Evolutionary conservation across 352 stramenopile species (phyloP).

Genomic region (Pythium apleroticum): DNA sequence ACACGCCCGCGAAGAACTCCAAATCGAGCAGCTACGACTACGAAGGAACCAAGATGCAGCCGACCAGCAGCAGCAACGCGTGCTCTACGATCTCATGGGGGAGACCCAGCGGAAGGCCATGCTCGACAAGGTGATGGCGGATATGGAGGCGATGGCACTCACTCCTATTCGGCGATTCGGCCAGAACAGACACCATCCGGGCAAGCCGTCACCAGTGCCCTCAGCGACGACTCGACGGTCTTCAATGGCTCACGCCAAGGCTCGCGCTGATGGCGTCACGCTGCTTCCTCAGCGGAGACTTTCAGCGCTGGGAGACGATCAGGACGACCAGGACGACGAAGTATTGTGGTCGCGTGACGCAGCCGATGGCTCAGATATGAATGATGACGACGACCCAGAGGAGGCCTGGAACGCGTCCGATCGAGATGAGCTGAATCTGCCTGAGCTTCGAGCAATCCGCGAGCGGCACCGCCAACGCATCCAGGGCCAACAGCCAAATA

Average conservation of each 20-base stretch:
- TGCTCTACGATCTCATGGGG: constrained; percentile 53
- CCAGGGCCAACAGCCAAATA: neutral
- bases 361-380: constrained; percentile 21
- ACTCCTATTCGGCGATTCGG: neutral
- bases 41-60: constrained; percentile 14
- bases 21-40: constrained; percentile 22
- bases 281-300: constrained; percentile 44
- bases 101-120: constrained; percentile 64
- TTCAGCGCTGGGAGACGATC: constrained; percentile 30
- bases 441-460: constrained; percentile 30
- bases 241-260: constrained; percentile 4
- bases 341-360: neutral
- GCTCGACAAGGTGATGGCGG: constrained; percentile 60
- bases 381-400: constrained; percentile 12
- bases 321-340: constrained; percentile 2
- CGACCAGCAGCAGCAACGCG: constrained; percentile 25
- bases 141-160: constrained; percentile 57
- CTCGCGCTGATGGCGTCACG: neutral
- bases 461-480: constrained; percentile 29
- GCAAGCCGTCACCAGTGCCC: neutral
- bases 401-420: neutral
- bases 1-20: constrained; percentile 21
- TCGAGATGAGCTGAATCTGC: constrained; percentile 3
- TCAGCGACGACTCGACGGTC: constrained; percentile 7
- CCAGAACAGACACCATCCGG: neutral